phyloP scores from a whole-genome alignment of 257 asterid species.

The Scutellaria galericulata region DNA sequence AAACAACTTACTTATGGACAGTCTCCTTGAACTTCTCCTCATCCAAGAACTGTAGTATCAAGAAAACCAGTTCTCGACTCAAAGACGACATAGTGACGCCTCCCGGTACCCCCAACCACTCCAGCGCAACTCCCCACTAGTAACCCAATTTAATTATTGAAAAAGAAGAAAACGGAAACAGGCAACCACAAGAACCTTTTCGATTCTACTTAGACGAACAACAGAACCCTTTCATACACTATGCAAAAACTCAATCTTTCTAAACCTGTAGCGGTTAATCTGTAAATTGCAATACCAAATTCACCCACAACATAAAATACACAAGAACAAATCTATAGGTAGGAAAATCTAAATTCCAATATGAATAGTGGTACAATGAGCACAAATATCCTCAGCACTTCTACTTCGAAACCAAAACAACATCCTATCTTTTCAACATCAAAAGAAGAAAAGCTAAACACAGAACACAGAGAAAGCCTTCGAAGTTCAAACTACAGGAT shows the following conservation, averaged over 20 bases:
- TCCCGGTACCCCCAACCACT: slow-evolving; percentile 95
- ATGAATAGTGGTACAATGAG: slow-evolving; percentile 22
- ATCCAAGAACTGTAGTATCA: slow-evolving; percentile 94
- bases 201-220: slow-evolving; percentile 27
- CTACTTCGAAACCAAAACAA: slow-evolving; percentile 25
- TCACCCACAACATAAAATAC: slow-evolving; percentile 28
- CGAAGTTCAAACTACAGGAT: slow-evolving; percentile 15
- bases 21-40: slow-evolving; percentile 99
- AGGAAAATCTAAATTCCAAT: slow-evolving; percentile 14
- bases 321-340: slow-evolving; percentile 15
- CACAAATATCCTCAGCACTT: slow-evolving; percentile 13
- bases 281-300: slow-evolving; percentile 18
- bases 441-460: neutral
- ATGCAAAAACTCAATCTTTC: slow-evolving; percentile 8
- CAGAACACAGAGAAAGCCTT: neutral
- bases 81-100: slow-evolving; percentile 97
- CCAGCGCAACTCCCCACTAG: slow-evolving; percentile 81
- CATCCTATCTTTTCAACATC: neutral
- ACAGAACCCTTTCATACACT: slow-evolving; percentile 12
- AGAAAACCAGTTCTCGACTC: slow-evolving; percentile 98
- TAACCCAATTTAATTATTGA: slow-evolving; percentile 33
- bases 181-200: slow-evolving; percentile 35
- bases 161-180: neutral
- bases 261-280: neutral
- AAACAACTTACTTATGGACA: slow-evolving; percentile 79